phyloP scores from a whole-genome alignment of 129 eudicot genomes.

The Dittrichia graveolens region DNA sequence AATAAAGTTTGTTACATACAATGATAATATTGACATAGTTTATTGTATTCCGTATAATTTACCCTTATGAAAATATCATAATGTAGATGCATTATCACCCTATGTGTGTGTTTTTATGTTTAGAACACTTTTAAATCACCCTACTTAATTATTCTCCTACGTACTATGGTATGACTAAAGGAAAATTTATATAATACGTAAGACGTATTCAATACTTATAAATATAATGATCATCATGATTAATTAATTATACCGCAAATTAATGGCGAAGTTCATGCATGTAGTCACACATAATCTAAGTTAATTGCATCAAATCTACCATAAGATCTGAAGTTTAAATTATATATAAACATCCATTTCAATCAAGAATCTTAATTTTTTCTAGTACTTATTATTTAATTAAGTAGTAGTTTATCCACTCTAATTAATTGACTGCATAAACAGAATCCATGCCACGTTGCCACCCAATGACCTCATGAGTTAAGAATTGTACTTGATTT shows the following conservation, averaged over 20 bases:
- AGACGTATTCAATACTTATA: neutral
- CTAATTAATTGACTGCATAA: neutral
- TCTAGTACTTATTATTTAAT: slow-evolving; percentile 5
- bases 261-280: slow-evolving; percentile 14
- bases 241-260: neutral
- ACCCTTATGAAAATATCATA: too few species aligned
- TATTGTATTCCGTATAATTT: too few species aligned
- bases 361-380: slow-evolving; percentile 18
- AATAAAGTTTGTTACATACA: too few species aligned
- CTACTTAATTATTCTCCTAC: too few species aligned
- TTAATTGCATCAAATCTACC: slow-evolving; percentile 1
- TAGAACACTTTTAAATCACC: too few species aligned
- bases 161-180: neutral
- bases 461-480: slow-evolving; percentile 5
- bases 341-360: slow-evolving; percentile 6
- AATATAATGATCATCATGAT: neutral
- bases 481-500: neutral
- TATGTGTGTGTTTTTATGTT: too few species aligned
- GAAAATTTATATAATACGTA: too few species aligned
- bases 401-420: neutral
- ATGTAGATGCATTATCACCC: too few species aligned
- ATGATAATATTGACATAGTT: too few species aligned
- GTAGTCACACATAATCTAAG: neutral
- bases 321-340: neutral
- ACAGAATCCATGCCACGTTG: neutral